Evolutionary conservation across 2,329 filamentous ascomycete species (phyloP), one percentile per base, ranked within the genome.

Genomic region (Teratosphaeria viscida): DNA sequence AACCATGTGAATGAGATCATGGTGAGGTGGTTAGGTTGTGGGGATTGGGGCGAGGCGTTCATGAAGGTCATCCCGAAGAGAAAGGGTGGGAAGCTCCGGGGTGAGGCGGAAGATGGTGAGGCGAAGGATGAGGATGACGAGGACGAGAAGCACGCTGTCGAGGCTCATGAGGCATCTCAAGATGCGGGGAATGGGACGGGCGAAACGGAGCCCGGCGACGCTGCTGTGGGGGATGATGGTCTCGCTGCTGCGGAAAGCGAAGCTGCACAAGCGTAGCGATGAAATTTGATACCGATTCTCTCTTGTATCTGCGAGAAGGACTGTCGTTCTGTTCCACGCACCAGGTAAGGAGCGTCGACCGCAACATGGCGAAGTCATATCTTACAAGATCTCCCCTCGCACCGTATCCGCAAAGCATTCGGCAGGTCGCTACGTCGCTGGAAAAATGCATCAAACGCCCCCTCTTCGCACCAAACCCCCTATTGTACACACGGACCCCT

Each of bases 1-100:
- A 99, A 97, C 71, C 94, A 99, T 70, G 94, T 99, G 1, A 84
- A 94, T 54, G 92, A 97, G 75, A 97, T 99, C 63, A 96, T 99
- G 90, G 77, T 96, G 54, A 86, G 85, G 65, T 99, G 92, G 91
- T 75, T 99, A 58, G 90, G 96, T 74, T 84, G 84, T 55, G 89
- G 89, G 2, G 88, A 97, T 72, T 99, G 94, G 94, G 92, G 87
- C 1, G 80, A 88, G 70, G 92, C 94, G 0, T 99, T 99, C 72
- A 76, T 92, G 75, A 81, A 84, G 56, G 90, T 95, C 3, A 92
- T 99, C 66, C 94, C 94, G 0, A 91, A 90, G 75, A 80, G 94
- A 63, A 99, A 99, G 73, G 90, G 90, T 0, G 90, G 88, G 0
- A 82, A 80, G 58, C 70, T 95, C 66, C 89, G 67, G 57, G 61